Evolutionary conservation across 495 filamentous ascomycete genomes (phyloP), one percentile per base, ranked within the genome.

Genomic region (Neohortaea acidophila): DNA sequence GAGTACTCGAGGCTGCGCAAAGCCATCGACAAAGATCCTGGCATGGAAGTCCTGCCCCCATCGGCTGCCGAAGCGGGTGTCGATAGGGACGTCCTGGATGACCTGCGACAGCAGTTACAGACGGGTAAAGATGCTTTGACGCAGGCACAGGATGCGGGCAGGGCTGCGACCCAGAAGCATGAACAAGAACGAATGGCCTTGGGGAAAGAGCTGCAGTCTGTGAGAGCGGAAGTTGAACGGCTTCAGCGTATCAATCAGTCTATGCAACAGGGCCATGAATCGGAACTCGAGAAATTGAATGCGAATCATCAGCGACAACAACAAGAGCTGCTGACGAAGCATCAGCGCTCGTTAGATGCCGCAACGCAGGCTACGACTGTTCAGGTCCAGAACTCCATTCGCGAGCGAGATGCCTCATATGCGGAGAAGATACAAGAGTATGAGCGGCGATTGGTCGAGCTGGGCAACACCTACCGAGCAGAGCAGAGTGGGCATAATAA

Each of bases 11-110:
- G 85, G 21, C 61, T 94, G 37, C 63, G 78, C 14, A 72, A 84
- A 38, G 81, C 87, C 14, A 82, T 97, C 51, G 89, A 97, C 56
- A 79, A 85, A 34, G 84, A 93, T 43, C 89, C 89, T 4, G 83
- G 74, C 7, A 61, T 86, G 26, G 89, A 97, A 52, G 73, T 87
- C 17, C 75, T 78, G 0, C 55, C 66, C 24, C 65, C 66, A 33
- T 67, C 38, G 45, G 62, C 47, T 9, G 49, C 49, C 1, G 62
- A 52, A 19, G 50, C 49, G 0, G 56, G 57, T 17, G 51, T 59
- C 12, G 63, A 68, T 27, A 22, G 57, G 25, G 57, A 60, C 36
- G 21, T 56, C n/a, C 41, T 96, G 18, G 89, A 99, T 52, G 75
- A 77, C 1, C 62, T 99, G 13, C 74, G 81, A 37, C 67, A 69